Evolutionary conservation across 2,329 filamentous ascomycete species (phyloP).

Genomic region (Dactylellina haptotyla): DNA sequence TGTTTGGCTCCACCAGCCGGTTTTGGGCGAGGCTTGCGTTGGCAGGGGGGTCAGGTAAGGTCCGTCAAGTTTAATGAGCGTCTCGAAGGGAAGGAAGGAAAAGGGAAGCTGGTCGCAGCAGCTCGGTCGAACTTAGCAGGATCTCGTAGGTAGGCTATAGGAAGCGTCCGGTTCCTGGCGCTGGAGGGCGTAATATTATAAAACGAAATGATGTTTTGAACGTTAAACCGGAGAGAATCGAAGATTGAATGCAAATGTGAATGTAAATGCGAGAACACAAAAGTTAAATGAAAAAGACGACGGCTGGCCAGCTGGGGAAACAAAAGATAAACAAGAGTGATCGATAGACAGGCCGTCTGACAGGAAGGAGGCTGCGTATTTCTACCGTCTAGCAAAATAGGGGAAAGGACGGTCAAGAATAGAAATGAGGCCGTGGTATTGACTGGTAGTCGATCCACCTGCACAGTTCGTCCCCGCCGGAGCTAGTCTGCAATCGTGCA

Average conservation of each 20-base stretch:
- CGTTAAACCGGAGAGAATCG: neutral
- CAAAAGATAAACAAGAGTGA: neutral
- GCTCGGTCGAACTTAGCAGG: too few species aligned
- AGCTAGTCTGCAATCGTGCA: neutral
- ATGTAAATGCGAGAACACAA: neutral
- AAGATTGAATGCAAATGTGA: neutral
- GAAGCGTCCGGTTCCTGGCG: neutral
- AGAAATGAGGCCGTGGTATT: neutral
- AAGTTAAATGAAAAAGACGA: neutral
- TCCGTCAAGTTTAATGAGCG: constrained; percentile 1
- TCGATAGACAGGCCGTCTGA: too few species aligned
- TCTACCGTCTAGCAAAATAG: neutral
- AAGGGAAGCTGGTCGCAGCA: too few species aligned
- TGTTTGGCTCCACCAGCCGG: too few species aligned
- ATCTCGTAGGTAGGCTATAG: neutral
- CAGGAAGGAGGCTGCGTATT: neutral
- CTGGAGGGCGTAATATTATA: neutral
- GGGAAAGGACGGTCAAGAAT: neutral
- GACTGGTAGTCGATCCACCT: neutral
- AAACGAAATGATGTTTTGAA: neutral
- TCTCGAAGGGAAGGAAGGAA: neutral
- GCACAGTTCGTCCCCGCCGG: neutral
- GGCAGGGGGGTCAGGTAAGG: too few species aligned
- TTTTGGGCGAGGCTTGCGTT: too few species aligned
- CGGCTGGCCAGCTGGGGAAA: neutral